A percentile compares a stretch with the other conserved stretches of the same genome.
phyloP scores from a whole-genome alignment of 1,284 basidiomycete genomes.

The Malassezia psittaci region DNA sequence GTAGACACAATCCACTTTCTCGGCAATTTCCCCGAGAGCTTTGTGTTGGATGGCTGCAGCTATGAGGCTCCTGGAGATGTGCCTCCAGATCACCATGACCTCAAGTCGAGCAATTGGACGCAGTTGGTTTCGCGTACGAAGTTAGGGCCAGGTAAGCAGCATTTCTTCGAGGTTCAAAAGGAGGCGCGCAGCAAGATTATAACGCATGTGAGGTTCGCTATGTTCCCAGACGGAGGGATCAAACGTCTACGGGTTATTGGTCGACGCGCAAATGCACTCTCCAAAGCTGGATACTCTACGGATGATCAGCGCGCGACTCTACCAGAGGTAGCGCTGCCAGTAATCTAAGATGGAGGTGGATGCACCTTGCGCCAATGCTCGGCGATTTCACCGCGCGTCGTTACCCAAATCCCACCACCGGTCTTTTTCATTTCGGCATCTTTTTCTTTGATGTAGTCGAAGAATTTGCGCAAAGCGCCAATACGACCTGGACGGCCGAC shows the following conservation, averaged over 20 bases:
- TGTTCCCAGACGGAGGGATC: conserved; percentile 88
- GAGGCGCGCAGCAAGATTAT: conserved; percentile 51
- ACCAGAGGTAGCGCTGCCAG: conserved; percentile 23
- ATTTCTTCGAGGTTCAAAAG: conserved; percentile 66
- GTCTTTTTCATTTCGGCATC: conserved; percentile 26
- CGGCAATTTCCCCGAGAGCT: conserved; percentile 79
- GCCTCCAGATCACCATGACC: conserved; percentile 13
- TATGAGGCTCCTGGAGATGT: conserved; percentile 39
- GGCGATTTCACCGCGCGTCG: conserved; percentile 49
- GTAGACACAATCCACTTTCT: conserved; percentile 93
- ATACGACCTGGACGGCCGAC: conserved; percentile 50
- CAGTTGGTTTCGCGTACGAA: conserved; percentile 65
- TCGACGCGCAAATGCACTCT: conserved; percentile 50
- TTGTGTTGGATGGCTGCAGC: conserved; percentile 64
- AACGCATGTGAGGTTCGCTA: conserved; percentile 77
- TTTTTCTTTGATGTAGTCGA: conserved; percentile 44
- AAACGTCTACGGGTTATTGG: conserved; percentile 81
- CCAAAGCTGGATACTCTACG: conserved; percentile 14
- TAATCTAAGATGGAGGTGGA: conserved; percentile 18
- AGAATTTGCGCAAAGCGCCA: conserved; percentile 47
- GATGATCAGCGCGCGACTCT: conserved; percentile 19
- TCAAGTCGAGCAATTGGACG: conserved; percentile 55
- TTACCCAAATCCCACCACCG: conserved; percentile 48
- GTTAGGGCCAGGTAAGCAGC: conserved; percentile 78
- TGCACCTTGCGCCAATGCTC: conserved; percentile 46